Conservation (phyloP, 495 filamentous ascomycete species). For the Annulohypoxylon nitens region DNA sequence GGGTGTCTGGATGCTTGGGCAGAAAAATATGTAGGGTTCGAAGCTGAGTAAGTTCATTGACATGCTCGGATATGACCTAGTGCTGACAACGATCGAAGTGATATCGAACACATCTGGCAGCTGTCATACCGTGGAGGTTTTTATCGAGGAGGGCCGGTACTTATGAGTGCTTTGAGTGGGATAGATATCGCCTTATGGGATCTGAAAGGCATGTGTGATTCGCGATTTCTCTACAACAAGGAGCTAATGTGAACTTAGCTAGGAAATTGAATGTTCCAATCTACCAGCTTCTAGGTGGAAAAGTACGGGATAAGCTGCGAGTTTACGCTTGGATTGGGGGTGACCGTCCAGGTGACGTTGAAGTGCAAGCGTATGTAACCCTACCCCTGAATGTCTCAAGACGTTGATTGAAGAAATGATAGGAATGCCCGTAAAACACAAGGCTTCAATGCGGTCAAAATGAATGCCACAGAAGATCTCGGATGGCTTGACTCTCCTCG, state of each 20-base stretch:
- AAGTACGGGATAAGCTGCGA: constrained; percentile 77
- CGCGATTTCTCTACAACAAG: neutral
- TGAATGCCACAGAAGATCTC: constrained; percentile 85
- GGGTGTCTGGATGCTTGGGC: constrained; percentile 78
- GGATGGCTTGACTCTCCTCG: constrained; percentile 83
- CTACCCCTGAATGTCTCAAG: neutral
- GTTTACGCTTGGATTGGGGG: constrained; percentile 93
- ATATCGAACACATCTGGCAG: constrained; percentile 89
- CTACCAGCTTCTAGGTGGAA: constrained; percentile 80
- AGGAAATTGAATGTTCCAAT: constrained; percentile 75
- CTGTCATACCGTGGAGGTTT: constrained; percentile 76
- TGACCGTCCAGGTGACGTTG: constrained; percentile 80
- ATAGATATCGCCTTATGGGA: constrained; percentile 90
- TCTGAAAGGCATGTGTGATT: constrained; percentile 66
- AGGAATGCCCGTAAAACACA: constrained; percentile 73
- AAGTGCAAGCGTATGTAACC: constrained; percentile 68
- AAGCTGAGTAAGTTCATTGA: constrained; percentile 72
- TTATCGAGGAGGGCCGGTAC: constrained; percentile 85
- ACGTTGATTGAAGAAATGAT: constrained; percentile 19
- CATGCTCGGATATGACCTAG: neutral
- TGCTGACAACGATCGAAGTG: constrained; percentile 58
- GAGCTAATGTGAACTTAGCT: constrained; percentile 44
- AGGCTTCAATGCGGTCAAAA: constrained; percentile 80
- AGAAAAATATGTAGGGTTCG: constrained; percentile 72
- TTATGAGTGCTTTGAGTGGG: constrained; percentile 83